Evolutionary conservation across 768 basidiomycete species (phyloP).

Genomic region (Lactarius hatsudake): DNA sequence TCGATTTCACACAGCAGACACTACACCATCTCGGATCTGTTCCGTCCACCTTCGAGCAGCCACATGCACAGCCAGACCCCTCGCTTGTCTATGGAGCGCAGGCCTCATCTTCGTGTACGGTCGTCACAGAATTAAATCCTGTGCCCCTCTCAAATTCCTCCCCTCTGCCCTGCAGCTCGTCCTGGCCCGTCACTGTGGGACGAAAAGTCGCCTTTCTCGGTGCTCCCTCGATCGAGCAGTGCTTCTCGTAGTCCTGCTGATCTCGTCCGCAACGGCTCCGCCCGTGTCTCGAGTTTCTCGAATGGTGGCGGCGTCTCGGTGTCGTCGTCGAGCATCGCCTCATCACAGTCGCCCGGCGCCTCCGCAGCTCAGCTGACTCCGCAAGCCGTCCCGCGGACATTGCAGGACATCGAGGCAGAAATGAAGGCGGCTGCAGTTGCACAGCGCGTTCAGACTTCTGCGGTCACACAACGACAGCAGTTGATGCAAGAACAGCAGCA

Average conservation of each 20-base stretch:
- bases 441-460: conserved; percentile 30
- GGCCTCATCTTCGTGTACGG: conserved; percentile 33
- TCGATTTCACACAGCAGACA: conserved; percentile 69
- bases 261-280: conserved; percentile 30
- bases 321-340: conserved; percentile 24
- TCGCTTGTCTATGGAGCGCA: conserved; percentile 20
- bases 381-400: conserved; percentile 40
- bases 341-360: conserved; percentile 18
- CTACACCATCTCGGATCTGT: conserved; percentile 29
- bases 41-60: conserved; percentile 2
- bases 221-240: conserved; percentile 46
- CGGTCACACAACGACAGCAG: conserved; percentile 40
- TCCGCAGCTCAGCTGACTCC: conserved; percentile 34
- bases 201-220: conserved; percentile 72
- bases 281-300: conserved; percentile 20
- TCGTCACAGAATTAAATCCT: conserved; percentile 26
- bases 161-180: conserved; percentile 40
- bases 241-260: conserved; percentile 28
- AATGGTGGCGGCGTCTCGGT: conserved; percentile 19
- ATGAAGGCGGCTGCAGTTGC: conserved; percentile 58
- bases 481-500: conserved; percentile 34
- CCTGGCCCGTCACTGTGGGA: conserved; percentile 80
- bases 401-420: conserved; percentile 83
- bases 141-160: conserved; percentile 32
- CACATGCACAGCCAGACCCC: conserved; percentile 9